phyloP scores from a whole-genome alignment of 108 stramenopile species.

The Discostella pseudostelligera region DNA sequence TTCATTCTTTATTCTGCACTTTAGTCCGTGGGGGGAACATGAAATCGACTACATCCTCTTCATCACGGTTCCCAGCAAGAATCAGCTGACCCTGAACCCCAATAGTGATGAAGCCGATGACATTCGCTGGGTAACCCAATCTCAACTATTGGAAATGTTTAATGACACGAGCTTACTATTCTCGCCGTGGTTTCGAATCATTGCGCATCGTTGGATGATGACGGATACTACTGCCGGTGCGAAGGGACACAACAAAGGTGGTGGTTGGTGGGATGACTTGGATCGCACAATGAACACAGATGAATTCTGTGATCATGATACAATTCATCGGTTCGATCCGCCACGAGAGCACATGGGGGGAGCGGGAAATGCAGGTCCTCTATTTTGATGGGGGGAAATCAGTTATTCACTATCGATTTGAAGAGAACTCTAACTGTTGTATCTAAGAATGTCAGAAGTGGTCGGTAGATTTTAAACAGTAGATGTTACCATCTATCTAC shows the following conservation, averaged over 20 bases:
- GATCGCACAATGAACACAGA: constrained; percentile 79
- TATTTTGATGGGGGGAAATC: no score
- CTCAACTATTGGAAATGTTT: constrained; percentile 73
- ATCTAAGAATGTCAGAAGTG: no score
- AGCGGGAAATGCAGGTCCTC: constrained; percentile 73
- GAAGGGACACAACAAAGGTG: background rate
- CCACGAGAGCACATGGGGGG: constrained; percentile 85
- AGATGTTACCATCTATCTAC: no score
- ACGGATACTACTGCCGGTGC: background rate
- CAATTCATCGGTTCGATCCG: constrained; percentile 86
- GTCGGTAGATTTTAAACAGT: no score
- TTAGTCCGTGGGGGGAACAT: constrained; percentile 97
- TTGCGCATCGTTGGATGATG: constrained; percentile 80
- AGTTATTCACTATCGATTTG: no score
- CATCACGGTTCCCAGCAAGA: constrained; percentile 58
- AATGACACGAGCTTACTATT: constrained; percentile 67
- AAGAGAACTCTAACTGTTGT: no score
- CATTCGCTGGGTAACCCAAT: constrained; percentile 63
- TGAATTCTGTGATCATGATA: constrained; percentile 60
- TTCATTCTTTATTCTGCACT: no score
- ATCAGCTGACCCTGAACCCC: constrained; percentile 62
- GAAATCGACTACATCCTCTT: constrained; percentile 99
- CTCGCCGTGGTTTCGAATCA: constrained; percentile 92
- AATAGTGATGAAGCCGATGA: constrained; percentile 93
- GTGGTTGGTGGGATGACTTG: constrained; percentile 85